Base-by-base conservation (phyloP, 352 stramenopile genomes). In the Phytophthora syringae region DNA sequence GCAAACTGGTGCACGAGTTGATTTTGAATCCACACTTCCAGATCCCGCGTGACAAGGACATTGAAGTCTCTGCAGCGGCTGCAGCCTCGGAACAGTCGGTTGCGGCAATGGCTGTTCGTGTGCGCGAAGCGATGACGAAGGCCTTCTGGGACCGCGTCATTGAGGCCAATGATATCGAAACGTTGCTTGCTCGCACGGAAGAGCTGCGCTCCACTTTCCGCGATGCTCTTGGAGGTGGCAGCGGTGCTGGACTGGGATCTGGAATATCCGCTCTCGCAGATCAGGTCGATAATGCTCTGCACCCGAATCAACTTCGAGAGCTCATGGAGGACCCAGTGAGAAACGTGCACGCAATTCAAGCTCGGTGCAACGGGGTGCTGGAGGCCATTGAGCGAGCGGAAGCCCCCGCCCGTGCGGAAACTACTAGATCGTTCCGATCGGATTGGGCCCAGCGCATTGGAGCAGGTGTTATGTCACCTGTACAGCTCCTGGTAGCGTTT, bases 141-240 rank as follows among this genome's bases (percentile, higher is more conserved):
- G 85, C 82, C 1, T 94, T 91, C 36, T 94, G 85, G 85, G 83
- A 91, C 43, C 80, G 82, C 9, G 65, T 89, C 0, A 63, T 80
- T 0, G 65, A 68, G 3, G 49, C 76, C 2, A 85, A 86, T 52
- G 84, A 91, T 42, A 51, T 82, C 6, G 45, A 72, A 36, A 77
- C 72, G 12, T 49, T 93, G 1, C 50, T 92, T 16, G 56, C 64
- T 1, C 72, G 72, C 4, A 76, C 84, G 0, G 82, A 89, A 28
- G 83, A 92, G 60, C 52, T 94, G 3, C 72, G 80, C 1, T 44
- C 52, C 1, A 56, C 64, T 6, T 88, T 94, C 57, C 40, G 70
- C 36, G 65, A 69, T 61, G 70, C 70, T 6, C 37, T 78, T n/a
- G 65, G 54, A 24, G 65, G 70, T 22, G 70, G 70, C 13, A 72